These are phyloP conservation scores for Pichia heedii DNA, from an alignment of 805 yeast species.

Conservation along the genomic window DNA sequence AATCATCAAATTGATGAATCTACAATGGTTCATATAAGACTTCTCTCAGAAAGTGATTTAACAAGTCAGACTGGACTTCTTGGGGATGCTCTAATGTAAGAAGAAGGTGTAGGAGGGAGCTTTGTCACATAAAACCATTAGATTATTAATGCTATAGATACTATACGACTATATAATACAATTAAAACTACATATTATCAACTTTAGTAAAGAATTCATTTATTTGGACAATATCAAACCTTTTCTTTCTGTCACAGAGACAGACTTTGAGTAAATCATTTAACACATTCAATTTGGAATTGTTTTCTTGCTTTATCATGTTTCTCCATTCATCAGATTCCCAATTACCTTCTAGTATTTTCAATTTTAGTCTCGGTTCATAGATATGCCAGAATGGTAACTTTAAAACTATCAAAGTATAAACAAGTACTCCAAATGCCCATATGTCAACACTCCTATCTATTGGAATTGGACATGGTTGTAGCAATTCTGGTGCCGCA, in stretches of 20 bases:
- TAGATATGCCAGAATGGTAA: conserved; percentile 80
- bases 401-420: conserved; percentile 62
- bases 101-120: too few species aligned
- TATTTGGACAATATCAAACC: conserved; percentile 6
- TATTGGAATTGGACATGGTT: conserved; percentile 46
- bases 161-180: not conserved
- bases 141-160: not conserved
- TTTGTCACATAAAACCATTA: too few species aligned
- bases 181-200: not conserved
- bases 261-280: conserved; percentile 4
- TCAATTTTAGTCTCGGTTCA: conserved; percentile 67
- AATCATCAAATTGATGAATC: not conserved
- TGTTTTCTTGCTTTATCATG: not conserved
- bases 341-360: conserved; percentile 55
- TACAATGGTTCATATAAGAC: conserved; percentile 4
- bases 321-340: conserved; percentile 6
- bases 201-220: not conserved
- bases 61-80: conserved; percentile 5
- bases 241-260: not conserved
- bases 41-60: conserved; percentile 8
- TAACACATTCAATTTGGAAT: not conserved
- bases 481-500: conserved; percentile 79
- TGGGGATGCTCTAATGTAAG: not conserved
- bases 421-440: conserved; percentile 80
- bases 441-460: conserved; percentile 76